phyloP scores from a whole-genome alignment of 768 basidiomycete genomes.

The Phlegmacium glaucopus region DNA sequence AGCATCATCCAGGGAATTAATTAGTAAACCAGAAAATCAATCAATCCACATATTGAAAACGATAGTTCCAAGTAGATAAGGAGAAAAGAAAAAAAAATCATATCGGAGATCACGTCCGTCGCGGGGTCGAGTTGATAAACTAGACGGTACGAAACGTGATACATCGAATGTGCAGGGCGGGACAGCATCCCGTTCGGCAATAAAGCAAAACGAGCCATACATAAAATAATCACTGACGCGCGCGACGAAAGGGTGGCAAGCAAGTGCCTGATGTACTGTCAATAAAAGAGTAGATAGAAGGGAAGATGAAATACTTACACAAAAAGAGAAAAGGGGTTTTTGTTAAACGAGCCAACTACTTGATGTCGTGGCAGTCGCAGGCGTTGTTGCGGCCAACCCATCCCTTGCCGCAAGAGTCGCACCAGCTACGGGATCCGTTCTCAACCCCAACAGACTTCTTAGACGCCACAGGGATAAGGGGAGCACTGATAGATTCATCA shows the following conservation, averaged over 20 bases:
- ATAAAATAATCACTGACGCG: constrained; percentile 23
- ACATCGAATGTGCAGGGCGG: constrained; percentile 53
- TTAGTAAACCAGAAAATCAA: neutral
- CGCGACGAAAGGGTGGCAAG: constrained; percentile 21
- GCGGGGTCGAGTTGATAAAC: constrained; percentile 49
- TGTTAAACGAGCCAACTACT: constrained; percentile 35
- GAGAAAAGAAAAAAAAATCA: constrained; percentile 30
- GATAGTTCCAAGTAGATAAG: constrained; percentile 22
- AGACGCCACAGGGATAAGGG: constrained; percentile 34
- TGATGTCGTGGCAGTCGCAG: constrained; percentile 65
- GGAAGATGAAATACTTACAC: constrained; percentile 22
- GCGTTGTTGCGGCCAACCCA: constrained; percentile 50
- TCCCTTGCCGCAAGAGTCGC: constrained; percentile 71
- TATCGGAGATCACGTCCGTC: constrained; percentile 65
- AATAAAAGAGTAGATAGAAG: constrained; percentile 1
- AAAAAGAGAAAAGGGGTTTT: constrained; percentile 21
- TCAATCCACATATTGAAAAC: constrained; percentile 10
- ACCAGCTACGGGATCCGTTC: constrained; percentile 63
- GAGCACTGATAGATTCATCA: constrained; percentile 50
- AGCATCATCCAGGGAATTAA: neutral
- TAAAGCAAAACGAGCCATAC: constrained; percentile 22
- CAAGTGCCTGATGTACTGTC: constrained; percentile 20
- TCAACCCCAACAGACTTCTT: constrained; percentile 67
- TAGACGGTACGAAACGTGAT: constrained; percentile 66
- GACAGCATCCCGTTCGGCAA: constrained; percentile 28